phyloP scores from a whole-genome alignment of 2,329 filamentous ascomycete genomes.

The Xylariaceae sp. region DNA sequence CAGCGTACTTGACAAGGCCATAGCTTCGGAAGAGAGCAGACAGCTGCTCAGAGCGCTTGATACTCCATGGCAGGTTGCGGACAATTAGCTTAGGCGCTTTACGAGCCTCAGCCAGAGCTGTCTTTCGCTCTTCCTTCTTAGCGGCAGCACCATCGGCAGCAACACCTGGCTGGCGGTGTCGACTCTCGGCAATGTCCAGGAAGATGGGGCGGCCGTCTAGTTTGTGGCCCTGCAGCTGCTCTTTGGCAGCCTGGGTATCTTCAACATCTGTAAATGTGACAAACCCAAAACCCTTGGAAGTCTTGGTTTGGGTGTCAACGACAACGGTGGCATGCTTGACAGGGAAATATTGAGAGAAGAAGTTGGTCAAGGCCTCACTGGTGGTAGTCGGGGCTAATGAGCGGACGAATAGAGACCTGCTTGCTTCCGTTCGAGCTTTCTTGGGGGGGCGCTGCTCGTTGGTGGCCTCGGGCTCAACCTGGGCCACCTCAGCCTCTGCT shows the following conservation, averaged over 20 bases:
- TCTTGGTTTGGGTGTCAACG: slow-evolving; percentile 77
- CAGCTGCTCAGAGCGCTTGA: slow-evolving; percentile 82
- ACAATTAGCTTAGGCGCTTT: slow-evolving; percentile 78
- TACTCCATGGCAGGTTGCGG: slow-evolving; percentile 92
- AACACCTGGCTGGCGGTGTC: slow-evolving; percentile 56
- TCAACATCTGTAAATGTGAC: slow-evolving; percentile 94
- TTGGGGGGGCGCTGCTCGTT: slow-evolving; percentile 45
- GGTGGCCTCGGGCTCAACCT: slow-evolving; percentile 22
- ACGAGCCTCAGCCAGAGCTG: slow-evolving; percentile 58
- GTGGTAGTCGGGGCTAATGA: slow-evolving; percentile 77
- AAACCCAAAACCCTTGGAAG: slow-evolving; percentile 91
- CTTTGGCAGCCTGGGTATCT: slow-evolving; percentile 77
- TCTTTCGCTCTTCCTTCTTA: slow-evolving; percentile 55
- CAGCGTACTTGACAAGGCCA: slow-evolving; percentile 86
- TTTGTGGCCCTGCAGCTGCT: slow-evolving; percentile 74
- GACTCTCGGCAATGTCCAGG: slow-evolving; percentile 83
- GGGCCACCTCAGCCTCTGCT: slow-evolving; percentile 11
- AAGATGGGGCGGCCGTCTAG: slow-evolving; percentile 80
- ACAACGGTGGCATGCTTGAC: slow-evolving; percentile 97
- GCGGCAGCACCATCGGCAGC: slow-evolving; percentile 46
- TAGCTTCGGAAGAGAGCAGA: slow-evolving; percentile 77
- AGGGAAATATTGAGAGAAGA: slow-evolving; percentile 92
- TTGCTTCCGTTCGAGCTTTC: slow-evolving; percentile 57
- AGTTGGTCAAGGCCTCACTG: slow-evolving; percentile 76
- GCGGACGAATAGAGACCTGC: slow-evolving; percentile 83